Percentiles rank a stretch among this genome's conserved stretches.
Evolutionary conservation across 108 stramenopile genomes (phyloP).

Genomic region (Licmophora abbreviata): DNA sequence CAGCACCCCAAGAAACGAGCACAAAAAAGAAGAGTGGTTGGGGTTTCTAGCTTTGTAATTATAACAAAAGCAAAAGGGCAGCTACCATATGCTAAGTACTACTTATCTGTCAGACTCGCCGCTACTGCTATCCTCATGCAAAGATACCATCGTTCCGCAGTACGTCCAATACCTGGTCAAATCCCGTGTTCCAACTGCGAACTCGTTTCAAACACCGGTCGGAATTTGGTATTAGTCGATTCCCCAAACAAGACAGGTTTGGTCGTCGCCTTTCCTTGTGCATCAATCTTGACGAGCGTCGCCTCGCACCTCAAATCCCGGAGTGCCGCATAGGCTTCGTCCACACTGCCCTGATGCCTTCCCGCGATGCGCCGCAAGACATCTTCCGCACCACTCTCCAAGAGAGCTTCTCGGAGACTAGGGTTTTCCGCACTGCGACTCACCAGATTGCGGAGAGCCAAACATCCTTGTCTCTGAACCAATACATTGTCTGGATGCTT

Average conservation of each 20-base stretch:
- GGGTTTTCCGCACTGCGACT: conserved; percentile 26
- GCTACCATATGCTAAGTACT: too few relatives aligned
- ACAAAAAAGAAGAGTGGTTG: too few relatives aligned
- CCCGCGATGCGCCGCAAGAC: conserved; percentile 62
- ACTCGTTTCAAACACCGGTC: conserved; percentile 4
- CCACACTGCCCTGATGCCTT: conserved; percentile 67
- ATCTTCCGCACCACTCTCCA: conserved; percentile 71
- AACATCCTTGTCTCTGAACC: conserved; percentile 77
- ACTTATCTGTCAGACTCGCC: too few relatives aligned
- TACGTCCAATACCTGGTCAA: too few relatives aligned
- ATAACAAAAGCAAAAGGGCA: too few relatives aligned
- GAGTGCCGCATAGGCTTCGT: conserved; percentile 89
- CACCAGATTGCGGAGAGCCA: conserved; percentile 81
- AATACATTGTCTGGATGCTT: conserved; percentile 39
- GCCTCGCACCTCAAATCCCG: conserved; percentile 69
- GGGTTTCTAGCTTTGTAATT: too few relatives aligned
- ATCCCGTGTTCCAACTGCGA: not conserved
- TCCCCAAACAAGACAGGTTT: not conserved
- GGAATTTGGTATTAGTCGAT: too few relatives aligned
- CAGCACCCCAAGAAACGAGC: too few relatives aligned
- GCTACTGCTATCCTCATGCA: too few relatives aligned
- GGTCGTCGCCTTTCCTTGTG: not conserved
- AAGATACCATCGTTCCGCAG: too few relatives aligned
- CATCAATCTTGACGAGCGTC: not conserved
- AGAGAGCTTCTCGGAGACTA: conserved; percentile 17